These are phyloP conservation scores for Leccinum pachyderme DNA, from an alignment of 1,284 basidiomycete species.

Conservation along the genomic window DNA sequence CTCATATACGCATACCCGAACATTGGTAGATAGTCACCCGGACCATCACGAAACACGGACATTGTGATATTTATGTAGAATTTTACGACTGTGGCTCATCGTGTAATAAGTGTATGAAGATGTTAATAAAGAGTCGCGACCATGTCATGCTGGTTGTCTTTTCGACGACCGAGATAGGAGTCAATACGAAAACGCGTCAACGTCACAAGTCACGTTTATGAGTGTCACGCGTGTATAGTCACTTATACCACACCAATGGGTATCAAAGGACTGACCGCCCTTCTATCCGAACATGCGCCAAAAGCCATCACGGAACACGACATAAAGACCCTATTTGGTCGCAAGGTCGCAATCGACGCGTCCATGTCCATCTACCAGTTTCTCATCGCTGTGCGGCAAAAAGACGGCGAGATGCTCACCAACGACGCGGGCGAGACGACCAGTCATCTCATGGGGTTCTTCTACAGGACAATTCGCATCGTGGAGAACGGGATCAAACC, in stretches of 20 bases:
- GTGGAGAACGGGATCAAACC: conserved; percentile 99
- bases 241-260: conserved; percentile 51
- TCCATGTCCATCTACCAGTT: conserved; percentile 97
- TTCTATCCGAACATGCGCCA: conserved; percentile 90
- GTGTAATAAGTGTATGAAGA: neutral
- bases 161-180: too few species aligned
- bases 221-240: conserved; percentile 18
- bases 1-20: neutral
- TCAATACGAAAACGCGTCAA: conserved; percentile 5
- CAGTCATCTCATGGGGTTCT: conserved; percentile 97
- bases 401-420: conserved; percentile 94
- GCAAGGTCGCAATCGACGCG: conserved; percentile 98
- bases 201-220: conserved; percentile 14
- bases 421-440: conserved; percentile 97
- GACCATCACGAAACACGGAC: neutral
- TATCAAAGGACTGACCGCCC: conserved; percentile 90
- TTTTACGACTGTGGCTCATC: neutral
- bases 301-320: conserved; percentile 86
- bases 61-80: neutral
- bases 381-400: conserved; percentile 94
- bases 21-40: neutral
- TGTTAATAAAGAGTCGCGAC: too few species aligned
- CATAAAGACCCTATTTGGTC: conserved; percentile 95
- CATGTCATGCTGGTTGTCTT: too few species aligned
- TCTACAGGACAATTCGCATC: conserved; percentile 96